Percentiles rank a stretch among this genome's conserved stretches.
These are phyloP conservation scores for Talaromyces islandicus DNA, from an alignment of 2,329 filamentous ascomycete genomes.

Conservation along the genomic window DNA sequence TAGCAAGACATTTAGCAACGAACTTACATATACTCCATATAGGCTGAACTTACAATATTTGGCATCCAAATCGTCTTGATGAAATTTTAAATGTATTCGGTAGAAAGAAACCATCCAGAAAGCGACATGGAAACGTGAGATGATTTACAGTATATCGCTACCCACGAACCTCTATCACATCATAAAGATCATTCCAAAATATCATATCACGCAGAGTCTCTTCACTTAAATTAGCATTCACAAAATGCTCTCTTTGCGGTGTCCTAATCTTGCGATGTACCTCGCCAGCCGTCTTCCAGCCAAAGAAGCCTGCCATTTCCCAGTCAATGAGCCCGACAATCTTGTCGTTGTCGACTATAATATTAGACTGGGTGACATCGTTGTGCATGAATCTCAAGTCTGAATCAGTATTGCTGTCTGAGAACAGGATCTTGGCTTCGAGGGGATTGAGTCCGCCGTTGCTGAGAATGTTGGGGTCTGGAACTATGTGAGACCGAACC, in stretches of 20 bases:
- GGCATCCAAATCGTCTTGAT: too few species aligned
- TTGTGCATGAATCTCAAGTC: neutral
- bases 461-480: neutral
- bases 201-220: neutral
- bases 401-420: neutral
- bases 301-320: neutral
- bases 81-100: too few species aligned
- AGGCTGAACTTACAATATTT: too few species aligned
- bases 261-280: constrained; percentile 17
- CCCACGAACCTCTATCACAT: neutral
- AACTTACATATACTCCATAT: too few species aligned
- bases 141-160: neutral
- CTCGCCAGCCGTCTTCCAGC: constrained; percentile 2
- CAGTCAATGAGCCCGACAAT: neutral
- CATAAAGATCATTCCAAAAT: neutral
- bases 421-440: neutral
- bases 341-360: neutral
- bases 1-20: too few species aligned
- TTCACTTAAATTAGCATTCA: constrained; percentile 12
- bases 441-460: neutral
- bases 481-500: neutral
- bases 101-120: too few species aligned
- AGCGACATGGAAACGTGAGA: too few species aligned
- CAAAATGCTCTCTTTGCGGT: constrained; percentile 18
- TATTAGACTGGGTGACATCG: neutral